Evolutionary conservation across 192 early-diverging fungal genomes (phyloP).

Genomic region (Coemansia sp.): DNA sequence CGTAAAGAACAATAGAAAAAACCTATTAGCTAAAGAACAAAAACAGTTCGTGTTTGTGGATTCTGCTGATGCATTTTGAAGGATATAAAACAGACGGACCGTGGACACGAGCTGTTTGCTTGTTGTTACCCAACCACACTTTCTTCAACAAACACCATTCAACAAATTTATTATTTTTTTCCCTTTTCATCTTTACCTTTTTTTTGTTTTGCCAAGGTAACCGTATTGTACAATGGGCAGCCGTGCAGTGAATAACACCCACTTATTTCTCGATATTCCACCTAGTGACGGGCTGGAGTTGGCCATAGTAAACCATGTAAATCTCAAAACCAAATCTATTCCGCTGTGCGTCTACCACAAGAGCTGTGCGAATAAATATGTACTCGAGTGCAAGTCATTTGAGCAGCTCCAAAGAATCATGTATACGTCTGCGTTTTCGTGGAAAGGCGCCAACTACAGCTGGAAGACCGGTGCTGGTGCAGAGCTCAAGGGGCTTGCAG

Average conservation of each 20-base stretch:
- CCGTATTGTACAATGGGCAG: background rate
- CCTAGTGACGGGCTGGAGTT: background rate
- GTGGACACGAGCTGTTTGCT: too few species aligned
- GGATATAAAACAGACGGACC: background rate
- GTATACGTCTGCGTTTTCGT: background rate
- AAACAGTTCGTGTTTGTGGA: background rate
- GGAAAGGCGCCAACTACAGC: background rate
- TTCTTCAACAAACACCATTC: too few species aligned
- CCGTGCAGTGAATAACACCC: background rate
- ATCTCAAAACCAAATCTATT: background rate
- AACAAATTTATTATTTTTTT: background rate
- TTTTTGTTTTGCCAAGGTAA: background rate
- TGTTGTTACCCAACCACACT: too few species aligned
- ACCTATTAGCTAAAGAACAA: background rate
- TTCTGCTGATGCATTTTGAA: background rate
- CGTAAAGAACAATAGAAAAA: background rate
- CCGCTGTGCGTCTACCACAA: background rate
- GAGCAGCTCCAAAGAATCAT: slow-evolving; percentile 1
- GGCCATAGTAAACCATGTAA: background rate
- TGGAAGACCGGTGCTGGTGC: background rate
- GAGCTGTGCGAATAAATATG: background rate
- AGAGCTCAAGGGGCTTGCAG: background rate
- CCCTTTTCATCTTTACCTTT: background rate
- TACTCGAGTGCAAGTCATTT: background rate
- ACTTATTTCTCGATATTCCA: background rate